Evolutionary conservation across 495 filamentous ascomycete species (phyloP).

Genomic region (Talaromyces stipitatus): DNA sequence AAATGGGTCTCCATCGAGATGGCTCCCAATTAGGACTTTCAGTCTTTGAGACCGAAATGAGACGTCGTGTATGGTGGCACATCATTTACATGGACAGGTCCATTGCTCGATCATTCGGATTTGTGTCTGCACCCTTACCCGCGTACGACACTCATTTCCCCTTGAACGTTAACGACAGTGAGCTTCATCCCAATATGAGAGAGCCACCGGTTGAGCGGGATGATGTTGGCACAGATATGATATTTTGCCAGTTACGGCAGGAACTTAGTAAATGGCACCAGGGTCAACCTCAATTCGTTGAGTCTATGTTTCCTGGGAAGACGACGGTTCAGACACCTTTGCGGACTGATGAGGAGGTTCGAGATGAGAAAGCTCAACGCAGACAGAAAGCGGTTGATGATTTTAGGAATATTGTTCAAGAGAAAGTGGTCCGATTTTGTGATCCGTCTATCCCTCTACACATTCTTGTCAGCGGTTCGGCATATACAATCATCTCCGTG

Average conservation of each 20-base stretch:
- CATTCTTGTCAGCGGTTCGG: background rate
- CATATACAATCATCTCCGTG: background rate
- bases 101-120: slow-evolving; percentile 51
- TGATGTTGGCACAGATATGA: background rate
- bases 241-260: background rate
- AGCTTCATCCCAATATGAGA: slow-evolving; percentile 20
- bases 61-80: slow-evolving; percentile 63
- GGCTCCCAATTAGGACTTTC: slow-evolving; percentile 49
- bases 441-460: background rate
- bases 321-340: background rate
- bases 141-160: slow-evolving; percentile 21
- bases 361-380: background rate
- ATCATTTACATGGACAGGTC: slow-evolving; percentile 55
- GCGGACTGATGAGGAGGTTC: background rate
- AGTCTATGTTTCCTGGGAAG: background rate
- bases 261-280: slow-evolving; percentile 1
- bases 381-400: background rate
- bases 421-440: background rate
- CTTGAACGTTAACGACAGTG: slow-evolving; percentile 22
- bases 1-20: slow-evolving; percentile 36
- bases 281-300: background rate
- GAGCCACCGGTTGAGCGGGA: slow-evolving; percentile 8
- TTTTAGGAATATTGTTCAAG: background rate
- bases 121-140: slow-evolving; percentile 34
- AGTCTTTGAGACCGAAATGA: slow-evolving; percentile 58